A percentile compares a stretch with the other conserved stretches of the same genome.
These are phyloP conservation scores for Chloris gayana DNA, from an alignment of 176 grass and related monocot species.

Conservation along the genomic window DNA sequence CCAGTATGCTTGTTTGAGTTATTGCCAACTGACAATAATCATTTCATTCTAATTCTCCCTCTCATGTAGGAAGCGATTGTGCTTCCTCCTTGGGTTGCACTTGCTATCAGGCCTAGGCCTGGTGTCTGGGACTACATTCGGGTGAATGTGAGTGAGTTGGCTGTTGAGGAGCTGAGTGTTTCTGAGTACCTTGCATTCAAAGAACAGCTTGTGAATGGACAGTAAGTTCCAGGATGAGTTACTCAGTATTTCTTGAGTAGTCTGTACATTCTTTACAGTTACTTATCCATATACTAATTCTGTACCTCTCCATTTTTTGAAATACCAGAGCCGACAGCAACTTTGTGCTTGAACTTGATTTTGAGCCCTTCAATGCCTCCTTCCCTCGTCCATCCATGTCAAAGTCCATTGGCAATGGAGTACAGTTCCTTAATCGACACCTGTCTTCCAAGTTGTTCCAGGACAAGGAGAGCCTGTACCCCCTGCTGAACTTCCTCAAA, in stretches of 20 bases:
- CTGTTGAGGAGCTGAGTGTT: conserved; percentile 78
- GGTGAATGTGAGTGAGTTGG: conserved; percentile 89
- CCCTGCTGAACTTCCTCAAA: conserved; percentile 87
- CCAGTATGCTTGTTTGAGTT: conserved; percentile 4
- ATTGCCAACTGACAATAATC: not conserved
- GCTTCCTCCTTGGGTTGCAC: conserved; percentile 79
- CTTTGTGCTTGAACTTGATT: conserved; percentile 94
- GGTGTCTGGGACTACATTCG: conserved; percentile 98
- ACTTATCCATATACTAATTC: conserved; percentile 34
- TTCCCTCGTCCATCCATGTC: conserved; percentile 93
- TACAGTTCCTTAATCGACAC: conserved; percentile 96
- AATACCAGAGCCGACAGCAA: conserved; percentile 47
- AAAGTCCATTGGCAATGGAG: conserved; percentile 97
- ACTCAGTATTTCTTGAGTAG: not conserved
- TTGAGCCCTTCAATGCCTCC: conserved; percentile 97
- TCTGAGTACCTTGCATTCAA: conserved; percentile 97
- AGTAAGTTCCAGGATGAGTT: conserved; percentile 56
- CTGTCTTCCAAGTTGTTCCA: conserved; percentile 99
- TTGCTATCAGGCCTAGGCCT: conserved; percentile 94
- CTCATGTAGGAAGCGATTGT: conserved; percentile 85
- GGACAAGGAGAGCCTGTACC: conserved; percentile 96
- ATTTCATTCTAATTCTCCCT: conserved; percentile 19
- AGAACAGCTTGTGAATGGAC: conserved; percentile 82
- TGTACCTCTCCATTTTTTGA: conserved; percentile 6
- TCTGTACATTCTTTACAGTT: not conserved